These are phyloP conservation scores for Verruconis gallopava DNA, from an alignment of 2,329 filamentous ascomycete genomes.

Conservation along the genomic window DNA sequence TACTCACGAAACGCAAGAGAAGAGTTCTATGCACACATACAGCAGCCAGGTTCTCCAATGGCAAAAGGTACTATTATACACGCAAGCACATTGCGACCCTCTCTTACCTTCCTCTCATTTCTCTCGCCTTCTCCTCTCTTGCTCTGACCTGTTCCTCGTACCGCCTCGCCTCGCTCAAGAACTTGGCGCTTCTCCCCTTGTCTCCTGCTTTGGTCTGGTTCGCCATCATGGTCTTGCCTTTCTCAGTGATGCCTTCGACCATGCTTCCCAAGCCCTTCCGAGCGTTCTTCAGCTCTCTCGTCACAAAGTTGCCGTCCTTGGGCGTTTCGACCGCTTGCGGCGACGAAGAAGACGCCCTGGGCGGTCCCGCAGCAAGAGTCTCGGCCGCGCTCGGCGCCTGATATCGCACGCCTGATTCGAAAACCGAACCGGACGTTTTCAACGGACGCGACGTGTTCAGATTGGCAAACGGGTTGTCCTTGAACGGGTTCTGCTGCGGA, in stretches of 20 bases:
- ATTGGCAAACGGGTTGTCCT: not conserved
- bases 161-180: slow-evolving; percentile 6
- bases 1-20: too few relatives aligned
- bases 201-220: slow-evolving; percentile 2
- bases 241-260: not conserved
- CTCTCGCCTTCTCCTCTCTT: not conserved
- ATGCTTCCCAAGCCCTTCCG: not conserved
- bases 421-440: not conserved
- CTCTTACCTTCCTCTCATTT: not conserved
- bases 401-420: too few relatives aligned
- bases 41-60: too few relatives aligned
- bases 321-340: not conserved
- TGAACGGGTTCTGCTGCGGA: not conserved
- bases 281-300: not conserved
- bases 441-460: not conserved
- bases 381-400: too few relatives aligned
- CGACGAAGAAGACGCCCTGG: not conserved
- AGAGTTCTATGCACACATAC: too few relatives aligned
- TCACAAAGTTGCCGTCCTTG: not conserved
- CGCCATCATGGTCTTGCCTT: not conserved
- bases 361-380: too few relatives aligned
- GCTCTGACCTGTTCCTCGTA: slow-evolving; percentile 10
- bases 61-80: too few relatives aligned
- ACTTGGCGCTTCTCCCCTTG: slow-evolving; percentile 1
- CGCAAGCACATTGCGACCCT: too few relatives aligned